phyloP scores from a whole-genome alignment of 805 yeast species.

The Schizosaccharomyces cryophilus region DNA sequence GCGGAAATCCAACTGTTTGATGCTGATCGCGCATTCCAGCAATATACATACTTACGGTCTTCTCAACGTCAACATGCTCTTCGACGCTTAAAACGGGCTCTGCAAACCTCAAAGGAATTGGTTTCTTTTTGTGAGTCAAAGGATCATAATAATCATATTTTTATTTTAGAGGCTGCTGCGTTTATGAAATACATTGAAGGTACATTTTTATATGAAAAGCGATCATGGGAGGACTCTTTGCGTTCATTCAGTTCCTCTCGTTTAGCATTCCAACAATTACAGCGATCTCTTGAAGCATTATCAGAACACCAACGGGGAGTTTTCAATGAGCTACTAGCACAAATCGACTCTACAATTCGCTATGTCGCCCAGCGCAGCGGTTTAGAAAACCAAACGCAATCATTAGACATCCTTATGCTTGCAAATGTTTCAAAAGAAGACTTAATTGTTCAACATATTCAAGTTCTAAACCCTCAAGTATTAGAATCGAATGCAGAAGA shows the following conservation, averaged over 20 bases:
- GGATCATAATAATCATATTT: not conserved
- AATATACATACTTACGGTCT: not conserved
- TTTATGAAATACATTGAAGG: not conserved
- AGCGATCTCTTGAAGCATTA: not conserved
- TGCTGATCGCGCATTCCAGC: slow-evolving; percentile 1
- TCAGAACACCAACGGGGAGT: not conserved
- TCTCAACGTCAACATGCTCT: not conserved
- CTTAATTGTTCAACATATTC: not conserved
- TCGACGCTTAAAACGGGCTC: not conserved
- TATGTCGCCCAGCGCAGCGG: not conserved
- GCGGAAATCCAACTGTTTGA: not conserved
- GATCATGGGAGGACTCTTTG: not conserved
- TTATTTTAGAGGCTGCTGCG: not conserved
- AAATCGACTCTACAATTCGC: not conserved
- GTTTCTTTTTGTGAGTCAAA: not conserved
- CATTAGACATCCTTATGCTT: not conserved
- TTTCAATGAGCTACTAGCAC: not conserved
- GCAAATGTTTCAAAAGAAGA: not conserved
- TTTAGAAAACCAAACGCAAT: not conserved
- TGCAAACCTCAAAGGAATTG: not conserved
- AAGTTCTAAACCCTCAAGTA: not conserved
- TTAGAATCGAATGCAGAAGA: not conserved
- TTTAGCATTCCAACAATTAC: not conserved
- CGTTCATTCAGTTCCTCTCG: not conserved
- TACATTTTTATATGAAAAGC: not conserved